Conservation (phyloP, 1,284 basidiomycete species). For the Cryptococcus depauperatus region DNA sequence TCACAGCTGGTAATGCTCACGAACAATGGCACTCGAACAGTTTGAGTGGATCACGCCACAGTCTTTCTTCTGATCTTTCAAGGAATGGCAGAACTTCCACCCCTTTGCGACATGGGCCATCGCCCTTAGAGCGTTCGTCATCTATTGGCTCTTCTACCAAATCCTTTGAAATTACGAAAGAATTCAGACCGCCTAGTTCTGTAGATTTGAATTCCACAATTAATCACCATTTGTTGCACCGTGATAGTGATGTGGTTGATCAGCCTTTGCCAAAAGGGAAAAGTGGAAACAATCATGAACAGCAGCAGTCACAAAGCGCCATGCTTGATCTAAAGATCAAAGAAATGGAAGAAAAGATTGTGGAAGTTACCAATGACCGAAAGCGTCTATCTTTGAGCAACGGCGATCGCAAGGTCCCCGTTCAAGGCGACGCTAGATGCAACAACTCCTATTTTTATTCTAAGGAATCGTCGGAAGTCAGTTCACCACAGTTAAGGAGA, state of each 20-base stretch:
- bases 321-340: constrained; percentile 32
- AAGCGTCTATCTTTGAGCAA: constrained; percentile 3
- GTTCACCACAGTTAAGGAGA: neutral
- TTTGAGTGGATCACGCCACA: neutral
- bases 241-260: no score
- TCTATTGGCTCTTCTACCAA: neutral
- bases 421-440: constrained; percentile 1
- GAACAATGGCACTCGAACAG: neutral
- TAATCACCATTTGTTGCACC: no score
- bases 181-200: no score
- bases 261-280: no score
- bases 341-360: constrained; percentile 30
- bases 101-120: neutral
- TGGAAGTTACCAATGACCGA: constrained; percentile 3
- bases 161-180: constrained; percentile 8
- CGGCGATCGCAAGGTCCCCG: constrained; percentile 4
- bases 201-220: no score
- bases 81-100: constrained; percentile 1
- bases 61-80: constrained; percentile 2
- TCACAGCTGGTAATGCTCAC: neutral
- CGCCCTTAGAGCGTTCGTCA: neutral
- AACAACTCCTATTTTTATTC: constrained; percentile 11
- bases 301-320: constrained; percentile 6
- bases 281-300: neutral
- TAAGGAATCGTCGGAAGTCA: neutral